Conservation (phyloP, 2,329 filamentous ascomycete genomes). For the Talaromyces sp. region DNA sequence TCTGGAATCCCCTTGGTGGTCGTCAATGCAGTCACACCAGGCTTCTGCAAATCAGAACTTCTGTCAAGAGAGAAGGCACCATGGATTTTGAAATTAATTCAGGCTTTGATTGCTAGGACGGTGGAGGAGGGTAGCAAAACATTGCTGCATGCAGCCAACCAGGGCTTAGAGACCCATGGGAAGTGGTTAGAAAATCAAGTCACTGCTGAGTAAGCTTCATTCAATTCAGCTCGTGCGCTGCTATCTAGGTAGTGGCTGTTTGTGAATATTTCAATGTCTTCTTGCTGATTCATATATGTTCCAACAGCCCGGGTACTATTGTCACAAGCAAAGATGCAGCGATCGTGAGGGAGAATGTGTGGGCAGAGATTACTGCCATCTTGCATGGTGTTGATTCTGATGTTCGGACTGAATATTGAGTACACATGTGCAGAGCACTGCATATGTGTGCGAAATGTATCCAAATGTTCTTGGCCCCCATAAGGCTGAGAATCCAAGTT, state of each 20-base stretch:
- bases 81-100: constrained; percentile 13
- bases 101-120: constrained; percentile 9
- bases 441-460: no score
- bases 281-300: background rate
- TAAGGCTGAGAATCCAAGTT: background rate
- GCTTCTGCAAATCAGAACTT: constrained; percentile 24
- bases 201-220: constrained; percentile 9
- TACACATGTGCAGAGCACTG: no score
- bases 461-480: background rate
- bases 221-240: no score
- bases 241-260: no score
- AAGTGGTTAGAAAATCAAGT: constrained; percentile 15
- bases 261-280: background rate
- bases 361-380: background rate
- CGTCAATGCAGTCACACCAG: constrained; percentile 28
- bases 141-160: constrained; percentile 8
- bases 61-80: constrained; percentile 15
- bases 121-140: constrained; percentile 16
- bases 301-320: constrained; percentile 8
- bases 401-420: background rate
- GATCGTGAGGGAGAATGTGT: constrained; percentile 5
- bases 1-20: constrained; percentile 14
- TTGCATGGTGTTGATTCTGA: background rate
- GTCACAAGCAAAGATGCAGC: constrained; percentile 5
- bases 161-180: constrained; percentile 13